Evolutionary conservation across 768 basidiomycete genomes (phyloP), one percentile per base, ranked within the genome.

Genomic region (Leccinellum rugosiceps): DNA sequence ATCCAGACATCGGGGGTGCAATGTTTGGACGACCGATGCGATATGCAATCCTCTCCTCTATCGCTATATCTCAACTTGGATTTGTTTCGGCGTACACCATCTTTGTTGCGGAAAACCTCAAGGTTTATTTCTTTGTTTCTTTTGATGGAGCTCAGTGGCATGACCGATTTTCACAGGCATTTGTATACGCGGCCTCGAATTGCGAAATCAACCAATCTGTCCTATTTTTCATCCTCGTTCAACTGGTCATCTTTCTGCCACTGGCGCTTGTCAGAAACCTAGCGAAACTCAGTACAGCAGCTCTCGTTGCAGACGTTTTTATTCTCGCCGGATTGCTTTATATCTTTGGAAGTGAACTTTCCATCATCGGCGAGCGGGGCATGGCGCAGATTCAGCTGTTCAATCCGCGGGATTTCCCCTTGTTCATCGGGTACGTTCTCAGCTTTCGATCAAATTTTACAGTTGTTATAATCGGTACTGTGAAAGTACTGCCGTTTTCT

Each of bases 21-120:
- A 75, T 99, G 9, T 98, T 97, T 65, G 97, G 97, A 2, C 84
- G 85, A 14, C 92, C 88, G 86, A 92, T 99, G 92, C 87, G 97
- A 46, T 86, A 89, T 58, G 76, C 86, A 14, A 98, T 99, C 67
- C 82, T 99, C 8, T 78, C 77, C 3, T 94, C 93, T 15, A 96
- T 99, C 67, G 79, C 88, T 0, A 69, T 95, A 23, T 98, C 96
- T 1, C 97, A 94, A 70, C 75, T 95, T 34, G 93, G 93, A 41
- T 95, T 94, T 71, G 89, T 90, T 46, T 68, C 84, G 32, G 94
- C 94, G 13, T 99, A 99, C 72, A 93, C 88, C 15, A 97, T 98
- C 69, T 98, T 98, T 70, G 93, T 98, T 44, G 88, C 95, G 1
- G 84, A 95, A 75, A 97, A 95, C 69, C 80, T 94, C 14, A 85